Evolutionary conservation across 2,329 filamentous ascomycete genomes (phyloP), one percentile per base, ranked within the genome.

Genomic region (Trichoderma sp.): DNA sequence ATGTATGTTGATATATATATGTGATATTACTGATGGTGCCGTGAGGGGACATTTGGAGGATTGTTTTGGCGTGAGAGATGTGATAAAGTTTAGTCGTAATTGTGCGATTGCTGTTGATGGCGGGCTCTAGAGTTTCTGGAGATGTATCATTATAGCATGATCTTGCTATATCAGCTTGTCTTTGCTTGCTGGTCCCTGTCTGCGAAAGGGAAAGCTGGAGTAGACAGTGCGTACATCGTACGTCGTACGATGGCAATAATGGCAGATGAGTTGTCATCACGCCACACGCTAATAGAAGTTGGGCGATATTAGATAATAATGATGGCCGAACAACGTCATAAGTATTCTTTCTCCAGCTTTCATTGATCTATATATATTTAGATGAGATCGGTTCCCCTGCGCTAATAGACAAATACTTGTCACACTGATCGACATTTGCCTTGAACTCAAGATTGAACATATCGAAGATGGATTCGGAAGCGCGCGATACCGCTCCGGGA

Each of bases 401-500:
- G 10, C 27, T 53, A 53, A 15, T 15, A 32, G 10, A n/a, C 17
- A n/a, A 1, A 17, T 7, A 45, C 4, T 45, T 10, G 9, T 45
- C 39, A 19, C 19, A 17, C 19, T 8, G 1, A 45, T 54, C 50
- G 27, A 7, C 50, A 54, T 34, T 57, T 19, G 13, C n/a, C 22
- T 37, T 35, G 29, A 22, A 25, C 25, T 29, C 15, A 4, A 37
- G 13, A 13, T n/a, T 17, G 12, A 4, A 37, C 10, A 42, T 2
- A 27, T 22, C 39, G 27, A 22, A 48, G 15, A 60, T 48, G 57
- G n/a, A 13, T 17, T 34, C 57, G 10, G 56, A 57, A 57, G 25
- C 48, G 25, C 53, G 15, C 19, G 22, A 39, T 13, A 29, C 74
- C 8, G 57, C 71, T 2, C 67, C 80, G 7, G 87, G 87, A 27